Percentiles rank a stretch among this genome's conserved stretches.
These are phyloP conservation scores for Ophiostoma angusticollis DNA, from an alignment of 2,329 filamentous ascomycete genomes.

Conservation along the genomic window DNA sequence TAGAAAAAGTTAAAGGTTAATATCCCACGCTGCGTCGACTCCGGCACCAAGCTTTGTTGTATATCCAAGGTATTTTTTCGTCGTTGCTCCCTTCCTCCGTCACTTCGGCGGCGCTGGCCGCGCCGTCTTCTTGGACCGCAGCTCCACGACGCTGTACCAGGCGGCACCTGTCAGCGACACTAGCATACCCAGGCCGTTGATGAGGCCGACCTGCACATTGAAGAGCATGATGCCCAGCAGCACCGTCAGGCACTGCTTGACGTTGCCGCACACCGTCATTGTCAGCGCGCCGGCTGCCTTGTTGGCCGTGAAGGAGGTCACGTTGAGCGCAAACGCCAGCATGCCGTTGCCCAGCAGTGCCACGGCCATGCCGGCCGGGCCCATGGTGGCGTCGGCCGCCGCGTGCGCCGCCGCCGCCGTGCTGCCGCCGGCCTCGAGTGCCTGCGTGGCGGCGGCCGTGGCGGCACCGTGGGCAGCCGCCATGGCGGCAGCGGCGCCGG, in stretches of 20 bases:
- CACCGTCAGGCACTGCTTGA: slow-evolving; percentile 46
- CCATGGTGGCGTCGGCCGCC: neutral
- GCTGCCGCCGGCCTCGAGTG: neutral
- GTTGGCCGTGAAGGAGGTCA: slow-evolving; percentile 45
- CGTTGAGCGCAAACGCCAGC: slow-evolving; percentile 42
- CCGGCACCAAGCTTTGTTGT: too few relatives aligned
- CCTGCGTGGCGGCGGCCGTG: neutral
- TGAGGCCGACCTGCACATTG: slow-evolving; percentile 34
- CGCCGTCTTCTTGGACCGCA: slow-evolving; percentile 17
- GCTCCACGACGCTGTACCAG: slow-evolving; percentile 45
- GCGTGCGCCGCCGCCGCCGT: neutral
- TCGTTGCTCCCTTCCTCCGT: too few relatives aligned
- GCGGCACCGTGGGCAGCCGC: neutral
- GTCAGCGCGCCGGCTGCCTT: slow-evolving; percentile 44
- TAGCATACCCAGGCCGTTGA: slow-evolving; percentile 43
- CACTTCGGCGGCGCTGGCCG: neutral
- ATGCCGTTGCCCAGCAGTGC: slow-evolving; percentile 38
- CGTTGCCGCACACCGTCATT: slow-evolving; percentile 46
- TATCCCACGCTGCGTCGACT: too few relatives aligned
- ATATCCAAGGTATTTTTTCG: too few relatives aligned
- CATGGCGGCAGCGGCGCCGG: neutral
- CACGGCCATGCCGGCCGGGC: slow-evolving; percentile 17
- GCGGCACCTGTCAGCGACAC: slow-evolving; percentile 42
- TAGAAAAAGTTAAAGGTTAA: too few relatives aligned
- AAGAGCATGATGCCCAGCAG: slow-evolving; percentile 41